Conservation (phyloP, 2,329 filamentous ascomycete genomes). For the Talaromyces rugulosus region DNA sequence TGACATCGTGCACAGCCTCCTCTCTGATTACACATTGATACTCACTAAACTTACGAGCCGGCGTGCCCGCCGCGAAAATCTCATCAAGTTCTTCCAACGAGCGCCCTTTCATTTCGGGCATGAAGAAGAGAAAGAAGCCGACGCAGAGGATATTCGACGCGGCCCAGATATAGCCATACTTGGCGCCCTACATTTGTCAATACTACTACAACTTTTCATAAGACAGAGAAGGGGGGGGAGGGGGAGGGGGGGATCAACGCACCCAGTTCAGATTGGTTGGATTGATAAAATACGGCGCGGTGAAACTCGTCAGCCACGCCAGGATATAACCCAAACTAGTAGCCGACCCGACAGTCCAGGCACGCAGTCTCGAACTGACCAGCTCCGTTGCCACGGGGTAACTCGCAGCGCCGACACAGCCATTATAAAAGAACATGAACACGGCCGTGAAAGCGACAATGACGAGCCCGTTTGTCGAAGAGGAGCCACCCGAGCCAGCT, state of each 20-base stretch:
- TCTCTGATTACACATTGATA: slow-evolving; percentile 17
- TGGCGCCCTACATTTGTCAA: slow-evolving; percentile 15
- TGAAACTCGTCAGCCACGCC: slow-evolving; percentile 32
- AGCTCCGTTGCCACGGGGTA: slow-evolving; percentile 27
- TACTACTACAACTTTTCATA: background rate
- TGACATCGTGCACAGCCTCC: slow-evolving; percentile 7
- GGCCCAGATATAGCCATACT: slow-evolving; percentile 27
- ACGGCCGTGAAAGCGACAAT: slow-evolving; percentile 32
- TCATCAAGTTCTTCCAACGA: slow-evolving; percentile 29
- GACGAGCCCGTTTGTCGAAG: slow-evolving; percentile 19
- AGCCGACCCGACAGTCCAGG: slow-evolving; percentile 31
- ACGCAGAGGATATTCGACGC: slow-evolving; percentile 14
- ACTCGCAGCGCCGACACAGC: slow-evolving; percentile 28
- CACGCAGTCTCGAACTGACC: slow-evolving; percentile 27
- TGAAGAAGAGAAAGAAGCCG: slow-evolving; percentile 20
- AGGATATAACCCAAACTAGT: slow-evolving; percentile 32
- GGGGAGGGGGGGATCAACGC: slow-evolving; percentile 3
- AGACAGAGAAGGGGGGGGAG: background rate
- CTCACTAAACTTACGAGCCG: slow-evolving; percentile 15
- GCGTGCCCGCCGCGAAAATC: slow-evolving; percentile 19
- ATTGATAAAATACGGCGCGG: slow-evolving; percentile 38
- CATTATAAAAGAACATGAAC: slow-evolving; percentile 34
- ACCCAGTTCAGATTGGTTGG: slow-evolving; percentile 34
- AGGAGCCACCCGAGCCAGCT: background rate
- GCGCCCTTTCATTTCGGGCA: slow-evolving; percentile 26